phyloP scores from a whole-genome alignment of 805 yeast genomes.

The Kodamaea jinghongensis region DNA sequence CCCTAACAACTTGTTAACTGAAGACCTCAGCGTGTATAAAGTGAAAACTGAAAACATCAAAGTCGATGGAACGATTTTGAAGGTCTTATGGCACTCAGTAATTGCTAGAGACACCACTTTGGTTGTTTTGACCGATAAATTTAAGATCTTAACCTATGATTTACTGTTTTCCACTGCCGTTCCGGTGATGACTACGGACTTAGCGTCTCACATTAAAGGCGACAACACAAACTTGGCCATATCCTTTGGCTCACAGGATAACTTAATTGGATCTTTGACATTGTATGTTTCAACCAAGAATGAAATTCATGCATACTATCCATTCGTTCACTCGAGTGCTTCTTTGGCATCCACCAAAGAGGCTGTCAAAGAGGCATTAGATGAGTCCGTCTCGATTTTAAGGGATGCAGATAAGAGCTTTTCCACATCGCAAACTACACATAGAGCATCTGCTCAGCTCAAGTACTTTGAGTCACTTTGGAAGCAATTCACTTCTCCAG shows the following conservation, averaged over 20 bases:
- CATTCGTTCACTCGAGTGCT: constrained; percentile 19
- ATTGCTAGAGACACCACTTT: constrained; percentile 21
- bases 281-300: constrained; percentile 24
- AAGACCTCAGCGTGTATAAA: constrained; percentile 6
- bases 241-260: constrained; percentile 25
- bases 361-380: constrained; percentile 14
- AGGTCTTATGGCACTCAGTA: constrained; percentile 27
- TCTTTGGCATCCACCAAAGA: constrained; percentile 17
- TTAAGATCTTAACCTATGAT: constrained; percentile 20
- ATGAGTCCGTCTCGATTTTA: constrained; percentile 7
- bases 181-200: constrained; percentile 21
- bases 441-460: constrained; percentile 17
- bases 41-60: constrained; percentile 13
- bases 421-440: constrained; percentile 11
- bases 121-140: constrained; percentile 22
- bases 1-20: constrained; percentile 20
- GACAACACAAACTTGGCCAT: constrained; percentile 22
- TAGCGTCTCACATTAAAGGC: constrained; percentile 11
- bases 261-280: constrained; percentile 27
- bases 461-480: constrained; percentile 14
- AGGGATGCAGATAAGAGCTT: constrained; percentile 12
- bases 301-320: constrained; percentile 27
- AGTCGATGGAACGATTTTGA: constrained; percentile 16
- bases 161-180: constrained; percentile 8
- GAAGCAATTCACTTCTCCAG: constrained; percentile 12